Conservation (phyloP, 768 basidiomycete species). For the Daedaleopsis sinensis region DNA sequence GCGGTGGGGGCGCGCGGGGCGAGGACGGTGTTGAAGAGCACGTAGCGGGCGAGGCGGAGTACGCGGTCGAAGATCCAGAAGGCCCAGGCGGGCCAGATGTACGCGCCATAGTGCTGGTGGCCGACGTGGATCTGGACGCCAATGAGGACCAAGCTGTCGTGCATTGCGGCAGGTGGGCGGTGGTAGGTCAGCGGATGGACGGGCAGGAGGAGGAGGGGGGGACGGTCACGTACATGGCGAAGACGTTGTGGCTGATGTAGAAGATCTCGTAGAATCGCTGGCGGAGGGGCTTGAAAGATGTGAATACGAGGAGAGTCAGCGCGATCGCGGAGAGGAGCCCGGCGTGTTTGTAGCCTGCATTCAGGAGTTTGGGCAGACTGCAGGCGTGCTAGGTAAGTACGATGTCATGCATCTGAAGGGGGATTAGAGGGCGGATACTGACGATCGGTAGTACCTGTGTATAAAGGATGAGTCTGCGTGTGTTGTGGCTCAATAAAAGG, state of each 20-base stretch:
- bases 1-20: conserved; percentile 30
- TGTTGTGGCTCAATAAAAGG: neutral
- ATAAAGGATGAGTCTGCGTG: neutral
- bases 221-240: conserved; percentile 33
- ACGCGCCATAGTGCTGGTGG: conserved; percentile 36
- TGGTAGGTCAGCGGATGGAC: neutral
- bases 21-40: conserved; percentile 41
- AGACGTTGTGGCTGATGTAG: conserved; percentile 27
- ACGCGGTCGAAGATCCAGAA: conserved; percentile 52
- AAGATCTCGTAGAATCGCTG: conserved; percentile 45
- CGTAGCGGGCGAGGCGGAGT: conserved; percentile 41
- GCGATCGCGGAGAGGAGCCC: conserved; percentile 30
- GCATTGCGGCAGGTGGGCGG: no score
- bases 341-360: conserved; percentile 17
- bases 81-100: conserved; percentile 50
- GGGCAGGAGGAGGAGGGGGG: neutral
- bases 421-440: neutral
- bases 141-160: conserved; percentile 30
- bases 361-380: conserved; percentile 9
- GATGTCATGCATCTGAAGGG: neutral
- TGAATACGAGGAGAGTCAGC: conserved; percentile 39
- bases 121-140: conserved; percentile 39
- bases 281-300: conserved; percentile 45
- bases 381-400: neutral
- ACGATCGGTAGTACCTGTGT: conserved; percentile 9